Evolutionary conservation across 306 rosid genomes (phyloP), one percentile per base, ranked within the genome.

Genomic region (Amphicarpaea edgeworthii): DNA sequence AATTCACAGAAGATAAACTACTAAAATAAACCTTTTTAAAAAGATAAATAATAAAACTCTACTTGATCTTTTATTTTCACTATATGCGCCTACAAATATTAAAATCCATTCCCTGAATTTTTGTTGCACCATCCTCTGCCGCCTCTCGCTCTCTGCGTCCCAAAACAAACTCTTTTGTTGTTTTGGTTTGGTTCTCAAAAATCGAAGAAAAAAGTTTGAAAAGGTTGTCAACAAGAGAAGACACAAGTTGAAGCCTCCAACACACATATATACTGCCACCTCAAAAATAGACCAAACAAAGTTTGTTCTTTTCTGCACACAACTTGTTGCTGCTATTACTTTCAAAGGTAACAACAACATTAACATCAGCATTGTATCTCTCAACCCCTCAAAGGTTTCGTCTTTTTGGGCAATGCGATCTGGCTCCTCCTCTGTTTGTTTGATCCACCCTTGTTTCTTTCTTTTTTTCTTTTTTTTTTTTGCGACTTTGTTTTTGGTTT

Each of bases 71-170:
- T 49, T 53, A 24, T 51, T 51, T 55, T 42, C 46, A 38, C 59
- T 47, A 19, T 73, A 77, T 46, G 68, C 60, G 83, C 85, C 87
- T 87, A 83, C 85, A 88, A 87, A 87, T 90, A 86, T 85, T 85
- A 83, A 81, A 84, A 66, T 69, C 77, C 73, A 3, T n/a, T 66
- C 79, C 43, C 75, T 40, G 50, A 47, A 3, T 40, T 67, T 41
- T 81, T 79, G 87, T 73, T 76, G 62, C 86, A 77, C 73, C 86
- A 84, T 82, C 78, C 40, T 70, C 86, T 70, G 53, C 79, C 69
- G 69, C 81, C 81, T 37, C 62, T 37, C 65, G 5, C 38, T 24
- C 40, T 51, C 72, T 69, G 60, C 82, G 54, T 76, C 85, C 84
- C 46, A 45, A 62, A 79, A 66, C 71, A 79, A 69, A 74, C 54